phyloP scores from a whole-genome alignment of 2,329 filamentous ascomycete species.

The Clonostachys byssicola region DNA sequence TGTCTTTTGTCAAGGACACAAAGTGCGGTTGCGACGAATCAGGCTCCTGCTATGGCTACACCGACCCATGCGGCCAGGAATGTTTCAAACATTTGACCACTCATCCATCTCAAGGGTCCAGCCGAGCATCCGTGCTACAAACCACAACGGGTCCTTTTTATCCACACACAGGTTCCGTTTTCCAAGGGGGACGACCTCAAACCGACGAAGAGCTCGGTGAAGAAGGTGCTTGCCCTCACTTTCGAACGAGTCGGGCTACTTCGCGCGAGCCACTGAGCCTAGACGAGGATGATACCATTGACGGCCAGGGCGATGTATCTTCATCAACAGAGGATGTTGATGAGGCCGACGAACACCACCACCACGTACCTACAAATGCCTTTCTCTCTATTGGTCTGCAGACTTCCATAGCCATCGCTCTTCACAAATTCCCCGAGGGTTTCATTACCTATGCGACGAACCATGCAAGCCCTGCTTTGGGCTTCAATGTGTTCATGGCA shows the following conservation, averaged over 20 bases:
- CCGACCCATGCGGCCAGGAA: slow-evolving; percentile 62
- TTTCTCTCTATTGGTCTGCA: slow-evolving; percentile 95
- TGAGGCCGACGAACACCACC: slow-evolving; percentile 66
- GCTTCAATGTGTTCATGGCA: slow-evolving; percentile 89
- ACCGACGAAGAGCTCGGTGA: slow-evolving; percentile 12
- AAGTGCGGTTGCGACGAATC: slow-evolving; percentile 58
- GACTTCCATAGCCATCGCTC: slow-evolving; percentile 88
- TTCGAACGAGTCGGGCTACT: slow-evolving; percentile 28
- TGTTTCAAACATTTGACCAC: slow-evolving; percentile 55
- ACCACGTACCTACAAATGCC: slow-evolving; percentile 91
- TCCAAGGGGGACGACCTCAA: slow-evolving; percentile 14
- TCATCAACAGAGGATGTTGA: slow-evolving; percentile 24
- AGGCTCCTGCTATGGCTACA: slow-evolving; percentile 60
- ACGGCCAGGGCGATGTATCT: slow-evolving; percentile 4
- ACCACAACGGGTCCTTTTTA: slow-evolving; percentile 31
- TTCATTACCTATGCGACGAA: slow-evolving; percentile 96
- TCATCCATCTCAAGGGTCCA: slow-evolving; percentile 24
- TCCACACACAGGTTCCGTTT: slow-evolving; percentile 13
- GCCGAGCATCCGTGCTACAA: slow-evolving; percentile 31
- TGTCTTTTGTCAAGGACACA: slow-evolving; percentile 63
- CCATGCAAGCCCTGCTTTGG: slow-evolving; percentile 85
- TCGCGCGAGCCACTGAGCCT: slow-evolving; percentile 29
- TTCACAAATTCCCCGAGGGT: slow-evolving; percentile 90
- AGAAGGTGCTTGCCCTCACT: slow-evolving; percentile 19
- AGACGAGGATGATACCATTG: background rate